Evolutionary conservation across 139 green algal species (phyloP).

Genomic region (Micractinium sp.): DNA sequence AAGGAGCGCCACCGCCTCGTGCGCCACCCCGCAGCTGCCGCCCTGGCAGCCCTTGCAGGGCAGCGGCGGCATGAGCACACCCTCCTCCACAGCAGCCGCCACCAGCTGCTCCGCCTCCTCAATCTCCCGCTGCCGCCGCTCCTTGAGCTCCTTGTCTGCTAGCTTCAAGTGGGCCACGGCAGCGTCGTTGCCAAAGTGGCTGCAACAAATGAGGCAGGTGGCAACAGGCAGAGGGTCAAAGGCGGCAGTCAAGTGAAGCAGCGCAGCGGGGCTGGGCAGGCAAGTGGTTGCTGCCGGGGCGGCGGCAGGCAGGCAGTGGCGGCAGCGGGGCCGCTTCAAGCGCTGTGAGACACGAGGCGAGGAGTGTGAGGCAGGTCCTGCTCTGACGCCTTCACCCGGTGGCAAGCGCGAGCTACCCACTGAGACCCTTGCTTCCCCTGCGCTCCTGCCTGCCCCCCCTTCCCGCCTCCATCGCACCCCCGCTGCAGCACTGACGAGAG

Average conservation of each 20-base stretch:
- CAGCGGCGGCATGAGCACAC: slow-evolving; percentile 22
- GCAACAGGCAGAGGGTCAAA: too few species aligned
- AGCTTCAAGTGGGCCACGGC: not conserved
- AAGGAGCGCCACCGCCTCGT: not conserved
- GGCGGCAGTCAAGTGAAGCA: not conserved
- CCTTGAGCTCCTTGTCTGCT: not conserved
- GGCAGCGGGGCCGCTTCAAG: too few species aligned
- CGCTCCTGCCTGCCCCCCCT: too few species aligned
- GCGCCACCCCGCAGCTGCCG: not conserved
- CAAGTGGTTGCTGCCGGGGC: too few species aligned
- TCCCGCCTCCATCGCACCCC: not conserved
- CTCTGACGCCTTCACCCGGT: too few species aligned
- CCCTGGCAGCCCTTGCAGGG: slow-evolving; percentile 22
- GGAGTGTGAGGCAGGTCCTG: too few species aligned
- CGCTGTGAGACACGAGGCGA: too few species aligned
- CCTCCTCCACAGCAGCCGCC: slow-evolving; percentile 16
- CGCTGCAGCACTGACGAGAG: not conserved
- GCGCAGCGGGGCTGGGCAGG: too few species aligned
- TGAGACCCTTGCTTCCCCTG: not conserved
- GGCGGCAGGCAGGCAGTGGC: too few species aligned
- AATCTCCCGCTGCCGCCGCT: slow-evolving; percentile 4
- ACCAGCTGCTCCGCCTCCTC: slow-evolving; percentile 8
- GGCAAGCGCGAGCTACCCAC: not conserved
- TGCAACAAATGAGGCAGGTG: not conserved
- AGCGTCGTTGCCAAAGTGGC: slow-evolving; percentile 14